Percentiles rank a stretch among this genome's conserved stretches.
phyloP scores from a whole-genome alignment of 305 asterid genomes.

The Caryopteris hybrid region DNA sequence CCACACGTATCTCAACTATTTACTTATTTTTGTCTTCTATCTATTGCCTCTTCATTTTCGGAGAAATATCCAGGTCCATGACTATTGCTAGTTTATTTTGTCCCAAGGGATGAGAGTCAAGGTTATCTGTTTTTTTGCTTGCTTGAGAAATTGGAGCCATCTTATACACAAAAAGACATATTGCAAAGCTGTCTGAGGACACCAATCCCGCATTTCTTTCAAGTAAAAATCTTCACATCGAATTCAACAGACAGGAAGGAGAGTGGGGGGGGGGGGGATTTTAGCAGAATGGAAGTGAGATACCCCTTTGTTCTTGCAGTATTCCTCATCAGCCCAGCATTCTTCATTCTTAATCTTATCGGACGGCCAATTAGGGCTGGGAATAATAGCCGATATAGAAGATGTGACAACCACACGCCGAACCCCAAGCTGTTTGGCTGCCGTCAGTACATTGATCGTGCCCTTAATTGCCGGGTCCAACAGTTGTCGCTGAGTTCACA shows the following conservation, averaged over 20 bases:
- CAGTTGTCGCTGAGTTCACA: conserved; percentile 39
- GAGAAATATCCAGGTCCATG: not conserved
- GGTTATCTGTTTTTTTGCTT: not conserved
- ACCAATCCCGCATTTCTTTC: not conserved
- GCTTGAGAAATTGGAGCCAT: not conserved
- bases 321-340: conserved; percentile 86
- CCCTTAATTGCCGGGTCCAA: conserved; percentile 89
- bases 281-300: not conserved
- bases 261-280: not conserved
- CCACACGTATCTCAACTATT: not conserved
- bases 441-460: conserved; percentile 81
- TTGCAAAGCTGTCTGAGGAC: not conserved
- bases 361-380: conserved; percentile 75
- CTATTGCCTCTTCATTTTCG: not conserved
- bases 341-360: conserved; percentile 67
- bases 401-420: conserved; percentile 89
- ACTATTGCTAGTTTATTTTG: too few species aligned
- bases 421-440: conserved; percentile 75
- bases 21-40: not conserved
- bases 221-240: not conserved
- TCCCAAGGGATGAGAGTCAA: not conserved
- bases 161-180: not conserved
- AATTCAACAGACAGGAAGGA: not conserved
- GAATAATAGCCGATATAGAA: conserved; percentile 55
- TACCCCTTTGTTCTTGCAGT: conserved; percentile 78